Evolutionary conservation across 148 eudicot genomes (phyloP).

Genomic region (Camellia japonica): DNA sequence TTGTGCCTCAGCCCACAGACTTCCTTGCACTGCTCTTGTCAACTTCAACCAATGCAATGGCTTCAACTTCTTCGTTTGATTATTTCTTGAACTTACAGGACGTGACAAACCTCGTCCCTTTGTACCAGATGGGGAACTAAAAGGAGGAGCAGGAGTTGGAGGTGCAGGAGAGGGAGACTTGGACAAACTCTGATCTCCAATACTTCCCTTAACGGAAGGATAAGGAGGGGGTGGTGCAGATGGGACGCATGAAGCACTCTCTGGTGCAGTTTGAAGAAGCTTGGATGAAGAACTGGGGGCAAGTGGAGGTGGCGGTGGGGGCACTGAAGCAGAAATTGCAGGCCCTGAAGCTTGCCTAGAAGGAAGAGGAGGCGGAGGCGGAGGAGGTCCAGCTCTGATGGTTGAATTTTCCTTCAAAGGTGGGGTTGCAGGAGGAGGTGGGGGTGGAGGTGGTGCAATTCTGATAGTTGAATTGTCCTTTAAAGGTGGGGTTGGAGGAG

Average conservation of each 20-base stretch:
- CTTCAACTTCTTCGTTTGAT: conserved; percentile 68
- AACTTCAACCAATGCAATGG: conserved; percentile 93
- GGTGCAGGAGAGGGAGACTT: conserved; percentile 21
- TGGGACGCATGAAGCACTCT: conserved; percentile 30
- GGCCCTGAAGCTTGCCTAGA: conserved; percentile 14
- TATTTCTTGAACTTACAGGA: conserved; percentile 34
- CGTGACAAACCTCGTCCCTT: conserved; percentile 50
- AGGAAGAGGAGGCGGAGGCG: conserved; percentile 28
- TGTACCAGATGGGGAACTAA: conserved; percentile 29
- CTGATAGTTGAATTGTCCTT: conserved; percentile 2
- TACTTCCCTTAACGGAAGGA: conserved; percentile 26
- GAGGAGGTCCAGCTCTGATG: conserved; percentile 9
- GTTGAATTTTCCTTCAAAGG: too few relatives aligned
- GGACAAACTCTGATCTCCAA: conserved; percentile 5
- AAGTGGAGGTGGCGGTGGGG: conserved; percentile 57
- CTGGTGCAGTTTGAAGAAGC: conserved; percentile 11
- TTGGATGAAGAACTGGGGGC: conserved; percentile 23
- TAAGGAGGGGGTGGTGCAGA: conserved; percentile 58
- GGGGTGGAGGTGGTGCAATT: conserved; percentile 27
- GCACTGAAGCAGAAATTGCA: conserved; percentile 20
- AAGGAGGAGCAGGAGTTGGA: conserved; percentile 60
- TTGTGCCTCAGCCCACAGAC: conserved; percentile 91
- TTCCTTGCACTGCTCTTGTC: conserved; percentile 87
- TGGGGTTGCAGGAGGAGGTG: conserved; percentile 13
- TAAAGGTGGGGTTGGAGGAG: conserved; percentile 27